These are phyloP conservation scores for Arctostaphylos glauca DNA, from an alignment of 148 eudicot genomes.

Conservation along the genomic window DNA sequence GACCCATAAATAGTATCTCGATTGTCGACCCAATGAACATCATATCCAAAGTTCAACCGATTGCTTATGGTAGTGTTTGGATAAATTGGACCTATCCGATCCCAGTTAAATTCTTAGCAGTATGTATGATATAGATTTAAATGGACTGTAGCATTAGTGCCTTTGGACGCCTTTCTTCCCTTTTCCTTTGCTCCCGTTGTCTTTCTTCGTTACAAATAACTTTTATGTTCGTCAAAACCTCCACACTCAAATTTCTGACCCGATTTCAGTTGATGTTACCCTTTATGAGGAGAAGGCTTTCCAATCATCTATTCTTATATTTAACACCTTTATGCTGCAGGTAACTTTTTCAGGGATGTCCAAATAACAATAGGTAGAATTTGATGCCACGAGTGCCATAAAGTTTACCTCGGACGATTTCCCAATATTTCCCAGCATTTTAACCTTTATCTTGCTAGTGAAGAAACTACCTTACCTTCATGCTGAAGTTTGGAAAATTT, in stretches of 20 bases:
- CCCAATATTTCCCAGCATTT: slow-evolving; percentile 6
- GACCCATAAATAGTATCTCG: neutral
- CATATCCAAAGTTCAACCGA: neutral
- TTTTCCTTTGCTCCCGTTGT: neutral
- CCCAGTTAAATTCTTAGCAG: neutral
- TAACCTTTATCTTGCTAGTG: slow-evolving; percentile 16
- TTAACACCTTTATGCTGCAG: slow-evolving; percentile 75
- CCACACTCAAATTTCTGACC: slow-evolving; percentile 2
- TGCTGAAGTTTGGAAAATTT: slow-evolving; percentile 27
- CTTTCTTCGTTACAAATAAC: neutral
- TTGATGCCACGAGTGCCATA: slow-evolving; percentile 26
- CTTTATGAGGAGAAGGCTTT: neutral
- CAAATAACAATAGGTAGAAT: slow-evolving; percentile 90
- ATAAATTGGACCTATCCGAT: neutral
- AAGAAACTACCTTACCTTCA: slow-evolving; percentile 8
- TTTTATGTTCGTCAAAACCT: neutral
- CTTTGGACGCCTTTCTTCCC: neutral
- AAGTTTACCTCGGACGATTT: slow-evolving; percentile 23
- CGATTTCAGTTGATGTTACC: neutral
- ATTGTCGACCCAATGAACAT: neutral
- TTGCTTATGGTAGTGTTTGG: slow-evolving; percentile 3
- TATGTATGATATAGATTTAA: no score
- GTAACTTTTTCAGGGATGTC: slow-evolving; percentile 90
- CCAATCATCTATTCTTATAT: slow-evolving; percentile 34
- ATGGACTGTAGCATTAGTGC: neutral